A percentile compares a stretch with the other conserved stretches of the same genome.
Evolutionary conservation across 805 yeast species (phyloP).

Genomic region (Cyberlindnera euphorbiae): DNA sequence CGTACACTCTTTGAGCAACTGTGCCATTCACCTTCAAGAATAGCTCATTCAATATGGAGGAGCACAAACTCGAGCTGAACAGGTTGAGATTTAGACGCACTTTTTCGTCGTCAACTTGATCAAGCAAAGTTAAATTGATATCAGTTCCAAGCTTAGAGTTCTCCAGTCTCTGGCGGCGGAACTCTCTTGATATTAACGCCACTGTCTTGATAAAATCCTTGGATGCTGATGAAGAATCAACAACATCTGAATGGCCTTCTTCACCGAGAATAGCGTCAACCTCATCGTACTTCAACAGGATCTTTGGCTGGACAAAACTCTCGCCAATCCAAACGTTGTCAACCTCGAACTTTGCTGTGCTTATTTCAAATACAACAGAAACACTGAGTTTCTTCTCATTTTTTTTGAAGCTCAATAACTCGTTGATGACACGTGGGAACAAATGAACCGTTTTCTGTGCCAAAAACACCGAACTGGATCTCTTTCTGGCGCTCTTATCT

Average conservation of each 20-base stretch:
- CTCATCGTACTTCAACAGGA: conserved; percentile 46
- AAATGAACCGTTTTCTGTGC: conserved; percentile 69
- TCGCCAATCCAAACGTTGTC: conserved; percentile 76
- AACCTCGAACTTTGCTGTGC: conserved; percentile 64
- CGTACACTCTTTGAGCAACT: conserved; percentile 74
- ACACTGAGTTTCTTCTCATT: conserved; percentile 60
- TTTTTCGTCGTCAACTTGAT: conserved; percentile 81
- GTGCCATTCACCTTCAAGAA: conserved; percentile 77
- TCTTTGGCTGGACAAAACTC: conserved; percentile 61
- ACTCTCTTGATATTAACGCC: conserved; percentile 59
- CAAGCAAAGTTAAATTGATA: conserved; percentile 58
- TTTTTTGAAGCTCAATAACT: conserved; percentile 55
- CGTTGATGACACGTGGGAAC: conserved; percentile 62
- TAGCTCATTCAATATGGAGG: conserved; percentile 65
- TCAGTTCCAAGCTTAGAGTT: conserved; percentile 43
- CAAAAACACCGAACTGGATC: conserved; percentile 84
- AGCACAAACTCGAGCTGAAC: conserved; percentile 54
- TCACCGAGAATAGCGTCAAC: conserved; percentile 47
- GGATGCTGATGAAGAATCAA: conserved; percentile 45
- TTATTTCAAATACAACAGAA: conserved; percentile 77
- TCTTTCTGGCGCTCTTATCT: conserved; percentile 85
- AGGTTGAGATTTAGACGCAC: conserved; percentile 69
- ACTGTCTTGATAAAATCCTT: conserved; percentile 62
- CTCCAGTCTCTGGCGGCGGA: conserved; percentile 61
- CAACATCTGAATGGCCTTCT: conserved; percentile 10